Conservation (phyloP, 768 basidiomycete genomes). For the Hydnum rufescens region DNA sequence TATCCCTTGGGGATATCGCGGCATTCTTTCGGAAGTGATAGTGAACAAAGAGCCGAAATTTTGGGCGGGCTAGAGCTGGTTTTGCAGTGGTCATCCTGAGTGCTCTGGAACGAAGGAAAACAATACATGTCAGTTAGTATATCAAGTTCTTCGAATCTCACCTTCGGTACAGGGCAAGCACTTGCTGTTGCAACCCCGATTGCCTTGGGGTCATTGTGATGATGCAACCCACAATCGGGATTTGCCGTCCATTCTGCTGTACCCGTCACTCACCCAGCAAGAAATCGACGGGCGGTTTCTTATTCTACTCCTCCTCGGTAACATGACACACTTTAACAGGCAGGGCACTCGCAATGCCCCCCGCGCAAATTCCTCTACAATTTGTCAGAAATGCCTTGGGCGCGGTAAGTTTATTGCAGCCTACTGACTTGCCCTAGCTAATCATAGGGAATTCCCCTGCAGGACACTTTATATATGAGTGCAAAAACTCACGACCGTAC, state of each 20-base stretch:
- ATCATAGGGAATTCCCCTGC: conserved; percentile 8
- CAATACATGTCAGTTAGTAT: background rate
- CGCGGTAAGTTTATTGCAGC: conserved; percentile 27
- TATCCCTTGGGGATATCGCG: conserved; percentile 40
- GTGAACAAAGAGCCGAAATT: conserved; percentile 47
- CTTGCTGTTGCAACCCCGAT: conserved; percentile 35
- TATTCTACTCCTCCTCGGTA: too few species aligned
- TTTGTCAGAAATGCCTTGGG: conserved; percentile 68
- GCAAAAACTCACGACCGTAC: conserved; percentile 65
- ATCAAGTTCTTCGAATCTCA: conserved; percentile 12
- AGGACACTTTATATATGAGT: conserved; percentile 88
- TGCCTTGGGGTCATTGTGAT: conserved; percentile 7
- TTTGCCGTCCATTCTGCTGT: too few species aligned
- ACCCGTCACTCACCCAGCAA: too few species aligned
- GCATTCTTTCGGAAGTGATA: conserved; percentile 52
- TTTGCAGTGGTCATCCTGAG: conserved; percentile 57
- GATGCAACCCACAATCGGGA: too few species aligned
- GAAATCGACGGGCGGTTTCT: too few species aligned
- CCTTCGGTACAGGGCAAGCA: conserved; percentile 36
- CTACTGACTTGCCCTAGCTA: background rate
- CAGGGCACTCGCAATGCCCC: conserved; percentile 39
- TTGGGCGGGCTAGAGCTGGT: conserved; percentile 35
- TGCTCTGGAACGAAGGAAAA: conserved; percentile 27
- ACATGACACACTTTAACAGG: background rate
- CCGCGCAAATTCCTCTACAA: conserved; percentile 39